These are phyloP conservation scores for Adansonia grandidieri DNA, from an alignment of 441 rosid species.

Conservation along the genomic window DNA sequence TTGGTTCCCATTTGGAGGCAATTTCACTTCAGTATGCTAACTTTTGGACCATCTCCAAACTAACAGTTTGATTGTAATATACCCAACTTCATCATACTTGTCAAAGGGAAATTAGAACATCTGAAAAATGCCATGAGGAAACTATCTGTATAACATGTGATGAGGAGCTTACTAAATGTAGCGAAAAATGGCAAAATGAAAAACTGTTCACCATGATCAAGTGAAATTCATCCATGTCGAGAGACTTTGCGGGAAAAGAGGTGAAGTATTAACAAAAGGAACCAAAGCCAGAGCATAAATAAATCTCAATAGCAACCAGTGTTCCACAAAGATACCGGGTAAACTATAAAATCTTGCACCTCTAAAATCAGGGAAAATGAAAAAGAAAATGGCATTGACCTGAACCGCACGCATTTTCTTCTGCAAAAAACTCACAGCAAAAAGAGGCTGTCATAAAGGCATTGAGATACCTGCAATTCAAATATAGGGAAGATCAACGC, in stretches of 20 bases:
- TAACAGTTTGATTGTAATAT: not conserved
- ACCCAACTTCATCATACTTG: not conserved
- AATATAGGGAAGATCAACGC: not conserved
- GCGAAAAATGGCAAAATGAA: not conserved
- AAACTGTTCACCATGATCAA: not conserved
- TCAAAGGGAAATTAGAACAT: not conserved
- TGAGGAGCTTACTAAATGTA: not conserved
- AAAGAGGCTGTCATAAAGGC: constrained; percentile 38
- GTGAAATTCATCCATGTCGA: not conserved
- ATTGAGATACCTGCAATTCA: constrained; percentile 37
- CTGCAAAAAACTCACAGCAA: not conserved
- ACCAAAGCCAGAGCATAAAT: not conserved
- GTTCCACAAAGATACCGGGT: not conserved
- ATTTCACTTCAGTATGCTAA: not conserved
- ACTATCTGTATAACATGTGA: not conserved
- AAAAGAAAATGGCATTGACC: not conserved
- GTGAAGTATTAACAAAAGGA: not conserved
- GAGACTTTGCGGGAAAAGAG: not conserved
- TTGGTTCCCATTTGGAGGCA: no score
- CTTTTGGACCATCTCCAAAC: not conserved
- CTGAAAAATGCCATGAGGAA: not conserved
- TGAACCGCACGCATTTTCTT: constrained; percentile 3
- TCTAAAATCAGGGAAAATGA: constrained; percentile 4
- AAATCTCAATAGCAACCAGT: not conserved
- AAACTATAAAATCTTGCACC: not conserved